A percentile compares a stretch with the other conserved stretches of the same genome.
Conservation (phyloP, 176 grass and related monocot genomes). For the Oryza punctata region DNA sequence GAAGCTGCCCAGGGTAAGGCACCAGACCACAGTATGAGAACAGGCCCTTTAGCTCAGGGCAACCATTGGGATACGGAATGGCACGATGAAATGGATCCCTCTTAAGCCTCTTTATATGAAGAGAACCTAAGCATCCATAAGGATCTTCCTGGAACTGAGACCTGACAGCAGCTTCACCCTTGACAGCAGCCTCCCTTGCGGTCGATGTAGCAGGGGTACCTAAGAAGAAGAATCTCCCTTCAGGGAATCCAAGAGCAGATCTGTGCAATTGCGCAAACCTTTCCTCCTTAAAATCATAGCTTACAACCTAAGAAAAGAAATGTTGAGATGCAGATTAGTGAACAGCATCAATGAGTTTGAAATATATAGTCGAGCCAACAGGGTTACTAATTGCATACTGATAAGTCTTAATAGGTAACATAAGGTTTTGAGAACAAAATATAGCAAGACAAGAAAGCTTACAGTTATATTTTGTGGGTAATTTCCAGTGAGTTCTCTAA, state of each 20-base stretch:
- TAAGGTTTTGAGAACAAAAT: neutral
- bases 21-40: slow-evolving; percentile 79
- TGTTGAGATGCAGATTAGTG: neutral
- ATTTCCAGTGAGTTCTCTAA: slow-evolving; percentile 87
- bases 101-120: slow-evolving; percentile 76
- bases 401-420: neutral
- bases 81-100: slow-evolving; percentile 91
- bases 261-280: slow-evolving; percentile 81
- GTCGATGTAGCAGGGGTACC: slow-evolving; percentile 64
- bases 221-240: slow-evolving; percentile 77
- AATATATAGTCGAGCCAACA: neutral
- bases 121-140: slow-evolving; percentile 81
- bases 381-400: neutral
- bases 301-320: slow-evolving; percentile 62
- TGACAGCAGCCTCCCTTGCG: slow-evolving; percentile 63
- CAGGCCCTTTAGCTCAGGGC: slow-evolving; percentile 75
- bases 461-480: slow-evolving; percentile 95
- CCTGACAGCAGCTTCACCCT: slow-evolving; percentile 75
- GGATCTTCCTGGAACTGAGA: slow-evolving; percentile 87
- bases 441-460: slow-evolving; percentile 41
- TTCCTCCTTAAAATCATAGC: slow-evolving; percentile 94
- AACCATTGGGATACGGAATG: slow-evolving; percentile 74
- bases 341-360: neutral
- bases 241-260: slow-evolving; percentile 72
- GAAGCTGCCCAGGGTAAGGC: slow-evolving; percentile 74